phyloP scores from a whole-genome alignment of 768 basidiomycete genomes.

The Candolleomyces aberdarensis region DNA sequence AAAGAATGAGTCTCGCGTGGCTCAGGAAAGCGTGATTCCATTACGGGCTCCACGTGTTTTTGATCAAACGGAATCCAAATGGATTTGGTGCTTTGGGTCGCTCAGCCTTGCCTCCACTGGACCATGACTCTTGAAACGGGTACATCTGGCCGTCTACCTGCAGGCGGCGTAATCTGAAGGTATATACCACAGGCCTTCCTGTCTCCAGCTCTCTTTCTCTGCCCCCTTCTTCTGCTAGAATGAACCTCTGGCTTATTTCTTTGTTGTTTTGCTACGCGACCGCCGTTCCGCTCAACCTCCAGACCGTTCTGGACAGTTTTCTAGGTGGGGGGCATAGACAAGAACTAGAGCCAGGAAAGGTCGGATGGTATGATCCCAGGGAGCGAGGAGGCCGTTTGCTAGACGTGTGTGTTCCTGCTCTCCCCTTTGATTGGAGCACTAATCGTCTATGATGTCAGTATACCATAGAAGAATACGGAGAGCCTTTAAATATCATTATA shows the following conservation, averaged over 20 bases:
- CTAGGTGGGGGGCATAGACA: neutral
- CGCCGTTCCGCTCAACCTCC: neutral
- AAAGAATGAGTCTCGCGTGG: neutral
- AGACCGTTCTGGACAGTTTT: neutral
- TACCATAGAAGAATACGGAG: conserved; percentile 62
- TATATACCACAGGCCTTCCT: neutral
- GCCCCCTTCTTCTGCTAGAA: neutral
- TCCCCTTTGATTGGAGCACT: neutral
- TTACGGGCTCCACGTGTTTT: no score
- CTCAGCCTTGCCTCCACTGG: no score
- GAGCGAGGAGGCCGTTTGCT: conserved; percentile 68
- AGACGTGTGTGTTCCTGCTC: conserved; percentile 51
- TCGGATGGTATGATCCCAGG: conserved; percentile 66
- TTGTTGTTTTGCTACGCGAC: neutral
- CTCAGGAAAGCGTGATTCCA: no score
- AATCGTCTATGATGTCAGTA: conserved; percentile 39
- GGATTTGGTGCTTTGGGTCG: no score
- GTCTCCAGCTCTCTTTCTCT: neutral
- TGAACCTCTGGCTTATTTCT: neutral
- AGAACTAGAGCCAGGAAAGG: neutral
- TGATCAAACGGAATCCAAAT: no score
- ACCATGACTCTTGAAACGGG: neutral
- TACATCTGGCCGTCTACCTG: neutral
- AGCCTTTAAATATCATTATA: conserved; percentile 84
- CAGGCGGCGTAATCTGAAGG: neutral